phyloP scores from a whole-genome alignment of 768 basidiomycete genomes.

The Hygrophoropsis aurantiaca region DNA sequence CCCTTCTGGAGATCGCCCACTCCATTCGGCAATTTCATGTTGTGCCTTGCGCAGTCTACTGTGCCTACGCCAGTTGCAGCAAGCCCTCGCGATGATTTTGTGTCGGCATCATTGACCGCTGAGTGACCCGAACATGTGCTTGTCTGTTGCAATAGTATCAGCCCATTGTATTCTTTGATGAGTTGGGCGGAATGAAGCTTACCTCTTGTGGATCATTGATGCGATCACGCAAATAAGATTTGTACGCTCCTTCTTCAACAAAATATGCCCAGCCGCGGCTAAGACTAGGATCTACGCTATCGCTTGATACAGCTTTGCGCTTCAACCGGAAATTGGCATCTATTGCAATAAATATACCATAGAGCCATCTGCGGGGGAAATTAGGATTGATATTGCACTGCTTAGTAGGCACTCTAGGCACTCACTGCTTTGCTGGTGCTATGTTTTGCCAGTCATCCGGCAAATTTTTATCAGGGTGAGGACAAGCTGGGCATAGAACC shows the following conservation, averaged over 20 bases:
- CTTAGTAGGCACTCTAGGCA: background rate
- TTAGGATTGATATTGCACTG: background rate
- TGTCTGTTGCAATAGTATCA: too few species aligned
- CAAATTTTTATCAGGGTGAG: conserved; percentile 18
- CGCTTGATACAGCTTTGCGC: conserved; percentile 19
- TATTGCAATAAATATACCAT: conserved; percentile 23
- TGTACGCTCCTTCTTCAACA: conserved; percentile 19
- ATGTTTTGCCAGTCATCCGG: conserved; percentile 3
- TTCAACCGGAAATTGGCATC: conserved; percentile 35
- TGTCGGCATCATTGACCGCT: background rate
- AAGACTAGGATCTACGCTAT: conserved; percentile 25
- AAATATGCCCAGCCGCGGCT: conserved; percentile 26
- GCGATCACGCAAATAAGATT: conserved; percentile 12
- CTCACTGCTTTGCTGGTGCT: background rate
- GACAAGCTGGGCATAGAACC: conserved; percentile 25
- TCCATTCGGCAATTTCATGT: conserved; percentile 8
- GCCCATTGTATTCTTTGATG: too few species aligned
- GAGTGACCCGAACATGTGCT: background rate
- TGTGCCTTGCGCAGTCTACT: conserved; percentile 7
- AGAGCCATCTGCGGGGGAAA: conserved; percentile 21
- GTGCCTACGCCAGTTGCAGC: conserved; percentile 8
- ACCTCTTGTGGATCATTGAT: conserved; percentile 4
- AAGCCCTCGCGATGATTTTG: background rate
- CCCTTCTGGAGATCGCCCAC: conserved; percentile 15
- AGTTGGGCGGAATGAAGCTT: too few species aligned